Base-by-base conservation (phyloP, 2,329 filamentous ascomycete genomes). In the Penicillium paneum region DNA sequence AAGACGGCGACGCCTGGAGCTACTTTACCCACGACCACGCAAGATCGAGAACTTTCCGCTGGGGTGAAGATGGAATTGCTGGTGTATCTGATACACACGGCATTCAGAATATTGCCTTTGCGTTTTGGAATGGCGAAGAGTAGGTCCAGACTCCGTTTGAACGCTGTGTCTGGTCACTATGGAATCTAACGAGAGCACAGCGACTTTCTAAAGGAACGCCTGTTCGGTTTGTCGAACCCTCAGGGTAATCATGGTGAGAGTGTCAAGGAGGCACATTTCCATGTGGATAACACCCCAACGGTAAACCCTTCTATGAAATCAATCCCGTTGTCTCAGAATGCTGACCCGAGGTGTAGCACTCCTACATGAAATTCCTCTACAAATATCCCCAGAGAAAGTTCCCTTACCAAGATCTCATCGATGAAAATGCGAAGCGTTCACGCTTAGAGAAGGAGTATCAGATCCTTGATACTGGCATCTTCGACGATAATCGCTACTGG, bases 321-420 rank as follows among this genome's bases (percentile, higher is more conserved):
- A 32, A 41, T 32, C 4, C 17, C 28, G 11, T 19, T 32, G 6
- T 7, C 12, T 28, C 17, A 1, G 13, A 2, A 17, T 31, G 24
- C 46, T 64, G 32, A 63, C 45, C 15, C 19, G 17, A 15, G 54
- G 13, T 56, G 29, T 71, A 92, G 89, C 92, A 97, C 75, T 96
- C 93, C 28, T 97, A 97, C 79, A 97, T 97, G 93, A 97, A 97
- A 74, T 95, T 87, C 69, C 86, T 97, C 63, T 97, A 97, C 83
- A 97, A 97, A 75, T 95, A 97, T 67, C 94, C 94, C 0, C 93
- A 97, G 75, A 83, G 83, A 66, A 85, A 87, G 60, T 97, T 97
- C 67, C 94, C 93, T 2, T 97, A 97, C 78, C 82, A 97, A 72
- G 86, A 96, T 61, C 79, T 97, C 43, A 78, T 95, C 61, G 79